These are phyloP conservation scores for Polytrichum commune DNA, from an alignment of 225 moss, liverwort and hornwort genomes.

Conservation along the genomic window DNA sequence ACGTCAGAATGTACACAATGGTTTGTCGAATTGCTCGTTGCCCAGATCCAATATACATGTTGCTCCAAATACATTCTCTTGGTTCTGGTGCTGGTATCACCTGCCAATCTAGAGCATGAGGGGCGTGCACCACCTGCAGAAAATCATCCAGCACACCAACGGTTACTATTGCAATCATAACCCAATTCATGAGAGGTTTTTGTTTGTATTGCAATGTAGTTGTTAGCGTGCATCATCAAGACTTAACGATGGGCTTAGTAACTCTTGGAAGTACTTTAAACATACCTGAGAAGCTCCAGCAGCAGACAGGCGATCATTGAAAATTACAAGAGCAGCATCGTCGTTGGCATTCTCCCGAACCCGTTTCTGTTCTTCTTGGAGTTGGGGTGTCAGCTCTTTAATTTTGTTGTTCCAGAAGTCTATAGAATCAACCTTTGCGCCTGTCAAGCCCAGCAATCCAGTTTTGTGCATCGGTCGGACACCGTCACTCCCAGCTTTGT, in stretches of 20 bases:
- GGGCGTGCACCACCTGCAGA: conserved; percentile 44
- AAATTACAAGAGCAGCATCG: conserved; percentile 65
- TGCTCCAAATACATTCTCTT: conserved; percentile 46
- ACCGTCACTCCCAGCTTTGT: conserved; percentile 15
- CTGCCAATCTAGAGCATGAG: conserved; percentile 45
- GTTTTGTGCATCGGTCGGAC: conserved; percentile 34
- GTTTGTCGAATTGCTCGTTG: conserved; percentile 31
- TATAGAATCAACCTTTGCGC: conserved; percentile 45
- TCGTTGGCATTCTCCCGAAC: conserved; percentile 22
- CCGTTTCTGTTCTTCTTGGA: conserved; percentile 42
- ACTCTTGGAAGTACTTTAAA: no score
- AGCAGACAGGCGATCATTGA: conserved; percentile 76
- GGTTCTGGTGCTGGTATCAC: conserved; percentile 54
- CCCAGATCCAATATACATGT: conserved; percentile 36
- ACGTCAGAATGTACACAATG: conserved; percentile 23
- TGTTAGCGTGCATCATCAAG: no score
- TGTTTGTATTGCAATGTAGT: no score
- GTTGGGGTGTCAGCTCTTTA: conserved; percentile 18
- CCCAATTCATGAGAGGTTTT: no score
- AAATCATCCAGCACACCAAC: not conserved
- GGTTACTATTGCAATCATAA: no score
- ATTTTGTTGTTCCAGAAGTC: conserved; percentile 25
- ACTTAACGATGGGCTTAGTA: no score
- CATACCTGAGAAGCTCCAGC: conserved; percentile 67
- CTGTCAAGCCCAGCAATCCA: conserved; percentile 35